Evolutionary conservation across 192 early-diverging fungal genomes (phyloP), one percentile per base, ranked within the genome.

Genomic region (Podochytrium sp.): DNA sequence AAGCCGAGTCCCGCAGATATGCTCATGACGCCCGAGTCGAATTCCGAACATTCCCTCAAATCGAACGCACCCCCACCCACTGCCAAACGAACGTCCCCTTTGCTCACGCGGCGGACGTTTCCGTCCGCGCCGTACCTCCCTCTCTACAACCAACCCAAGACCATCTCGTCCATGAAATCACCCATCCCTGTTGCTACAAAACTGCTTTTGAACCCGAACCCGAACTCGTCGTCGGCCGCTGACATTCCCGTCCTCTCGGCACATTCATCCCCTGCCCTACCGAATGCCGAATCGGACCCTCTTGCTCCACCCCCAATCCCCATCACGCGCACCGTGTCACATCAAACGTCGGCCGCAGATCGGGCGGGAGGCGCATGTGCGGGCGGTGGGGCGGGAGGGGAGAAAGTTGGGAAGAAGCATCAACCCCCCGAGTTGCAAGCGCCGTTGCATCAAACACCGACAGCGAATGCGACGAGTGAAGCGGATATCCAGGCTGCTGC

Each of bases 201-300:
- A 33, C 32, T 71, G 39, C 12, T 71, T 10, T 27, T 71, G 38
- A 71, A 71, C 69, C 69, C 69, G 27, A 71, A 71, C 34, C 69
- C 69, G 29, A 71, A 71, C 56, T 71, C 69, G 16, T 71, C 69
- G 23, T 71, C 69, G 43, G 69, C 69, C 16, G 69, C 69, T 7
- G 69, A 71, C 30, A 60, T 71, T 41, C 69, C 69, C 3, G 37
- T 55, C 23, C 20, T 59, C 12, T 30, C 37, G 14, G 25, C 55
- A 38, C 58, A 41, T 1, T 20, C 59, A 29, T 61, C 59, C n/a
- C 59, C 58, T 14, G 58, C 58, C 7, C 23, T 61, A 10, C 6
- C 12, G 6, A 6, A 6, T 12, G 27, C 6, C 27, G 23, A 61
- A 29, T 27, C 23, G 5, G 52, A 23, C 23, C 5, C 23, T 6